A percentile compares a stretch with the other conserved stretches of the same genome.
These are phyloP conservation scores for Helminthosporium solani DNA, from an alignment of 2,329 filamentous ascomycete species.

Conservation along the genomic window DNA sequence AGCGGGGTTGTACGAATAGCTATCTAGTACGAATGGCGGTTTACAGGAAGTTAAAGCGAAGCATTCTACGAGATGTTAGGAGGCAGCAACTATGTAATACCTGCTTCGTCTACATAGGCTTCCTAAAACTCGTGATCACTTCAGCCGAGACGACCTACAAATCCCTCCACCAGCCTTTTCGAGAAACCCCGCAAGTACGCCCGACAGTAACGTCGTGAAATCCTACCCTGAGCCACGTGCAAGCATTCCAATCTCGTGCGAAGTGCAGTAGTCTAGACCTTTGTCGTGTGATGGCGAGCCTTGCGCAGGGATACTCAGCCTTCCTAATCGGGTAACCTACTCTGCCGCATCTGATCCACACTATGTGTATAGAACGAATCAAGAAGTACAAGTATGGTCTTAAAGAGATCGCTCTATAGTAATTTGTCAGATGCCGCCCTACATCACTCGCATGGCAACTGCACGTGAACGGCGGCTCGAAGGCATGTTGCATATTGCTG, in stretches of 20 bases:
- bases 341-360: background rate
- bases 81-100: too few species aligned
- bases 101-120: too few species aligned
- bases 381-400: background rate
- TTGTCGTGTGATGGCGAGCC: background rate
- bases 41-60: too few species aligned
- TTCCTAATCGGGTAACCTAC: slow-evolving; percentile 1
- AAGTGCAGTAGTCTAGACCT: background rate
- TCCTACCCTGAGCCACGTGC: background rate
- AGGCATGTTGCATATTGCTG: background rate
- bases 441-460: background rate
- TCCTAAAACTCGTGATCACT: too few species aligned
- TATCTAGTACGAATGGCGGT: too few species aligned
- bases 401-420: background rate
- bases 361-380: background rate
- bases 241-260: background rate
- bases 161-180: too few species aligned
- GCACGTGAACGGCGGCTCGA: background rate
- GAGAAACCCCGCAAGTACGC: too few species aligned
- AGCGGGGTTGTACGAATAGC: too few species aligned
- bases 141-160: too few species aligned
- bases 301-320: background rate
- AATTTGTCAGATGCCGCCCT: background rate
- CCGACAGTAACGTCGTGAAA: too few species aligned
- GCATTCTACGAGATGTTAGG: too few species aligned